Conservation (phyloP, 805 yeast species). For the Yamadazyma akitaensis region DNA sequence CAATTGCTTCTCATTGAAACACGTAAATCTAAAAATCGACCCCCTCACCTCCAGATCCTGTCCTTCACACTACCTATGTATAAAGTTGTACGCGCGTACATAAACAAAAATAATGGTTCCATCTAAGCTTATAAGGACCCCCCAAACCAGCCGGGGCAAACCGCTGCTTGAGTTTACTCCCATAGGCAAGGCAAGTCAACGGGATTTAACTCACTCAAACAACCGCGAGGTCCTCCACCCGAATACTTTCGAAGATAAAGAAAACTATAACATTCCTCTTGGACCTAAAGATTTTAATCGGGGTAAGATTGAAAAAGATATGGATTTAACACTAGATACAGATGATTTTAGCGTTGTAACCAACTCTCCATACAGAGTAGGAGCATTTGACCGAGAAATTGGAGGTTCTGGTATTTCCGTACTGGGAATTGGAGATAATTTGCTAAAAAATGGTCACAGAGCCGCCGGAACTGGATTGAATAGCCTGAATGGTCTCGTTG, state of each 20-base stretch:
- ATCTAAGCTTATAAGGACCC: conserved; percentile 14
- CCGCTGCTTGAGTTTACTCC: conserved; percentile 15
- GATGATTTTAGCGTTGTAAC: conserved; percentile 6
- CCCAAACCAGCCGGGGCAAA: conserved; percentile 6
- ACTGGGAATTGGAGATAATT: not conserved
- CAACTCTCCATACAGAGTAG: conserved; percentile 3
- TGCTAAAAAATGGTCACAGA: too few species aligned
- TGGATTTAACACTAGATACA: conserved; percentile 7
- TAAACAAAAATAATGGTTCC: conserved; percentile 1
- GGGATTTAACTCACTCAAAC: conserved; percentile 1
- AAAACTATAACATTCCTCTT: conserved; percentile 1
- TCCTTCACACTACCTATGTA: not conserved
- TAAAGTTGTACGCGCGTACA: conserved; percentile 8
- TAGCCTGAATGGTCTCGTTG: not conserved
- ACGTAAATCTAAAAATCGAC: not conserved
- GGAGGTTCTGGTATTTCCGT: not conserved
- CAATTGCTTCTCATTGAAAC: too few species aligned
- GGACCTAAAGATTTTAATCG: conserved; percentile 5
- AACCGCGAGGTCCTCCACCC: conserved; percentile 3
- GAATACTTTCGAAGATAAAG: conserved; percentile 4
- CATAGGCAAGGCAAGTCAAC: conserved; percentile 9
- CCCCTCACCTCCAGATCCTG: not conserved
- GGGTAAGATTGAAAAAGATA: conserved; percentile 3
- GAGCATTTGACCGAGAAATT: not conserved
- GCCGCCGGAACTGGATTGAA: too few species aligned